Conservation (phyloP, 768 basidiomycete species). For the Sarcomyxa edulis region DNA sequence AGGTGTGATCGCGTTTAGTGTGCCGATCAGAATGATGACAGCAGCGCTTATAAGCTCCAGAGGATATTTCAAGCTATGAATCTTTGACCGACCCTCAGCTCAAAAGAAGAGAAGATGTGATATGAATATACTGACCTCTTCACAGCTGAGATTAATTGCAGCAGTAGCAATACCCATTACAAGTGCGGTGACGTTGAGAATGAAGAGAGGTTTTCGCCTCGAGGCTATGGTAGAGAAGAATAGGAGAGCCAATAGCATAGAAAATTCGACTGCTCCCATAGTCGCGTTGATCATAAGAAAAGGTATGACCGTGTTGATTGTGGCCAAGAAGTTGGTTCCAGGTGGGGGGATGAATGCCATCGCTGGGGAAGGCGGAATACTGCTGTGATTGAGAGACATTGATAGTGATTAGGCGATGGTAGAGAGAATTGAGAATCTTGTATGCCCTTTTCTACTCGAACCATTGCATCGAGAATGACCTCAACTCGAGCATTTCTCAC, state of each 20-base stretch:
- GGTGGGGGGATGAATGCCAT: no score
- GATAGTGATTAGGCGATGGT: no score
- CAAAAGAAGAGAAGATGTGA: not conserved
- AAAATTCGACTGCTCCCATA: no score
- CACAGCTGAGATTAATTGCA: conserved; percentile 9
- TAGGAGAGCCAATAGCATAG: conserved; percentile 14
- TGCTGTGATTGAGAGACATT: no score
- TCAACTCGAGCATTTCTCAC: no score
- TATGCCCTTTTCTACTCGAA: no score
- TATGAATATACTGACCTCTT: not conserved
- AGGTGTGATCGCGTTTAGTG: conserved; percentile 11
- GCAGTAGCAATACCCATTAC: conserved; percentile 13
- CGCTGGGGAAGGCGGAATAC: no score
- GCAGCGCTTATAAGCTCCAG: conserved; percentile 3
- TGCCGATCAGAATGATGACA: conserved; percentile 6
- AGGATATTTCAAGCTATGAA: conserved; percentile 2
- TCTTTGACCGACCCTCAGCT: not conserved
- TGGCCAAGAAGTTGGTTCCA: no score
- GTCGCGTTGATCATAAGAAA: no score
- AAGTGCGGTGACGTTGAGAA: conserved; percentile 15
- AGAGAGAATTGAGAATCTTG: no score
- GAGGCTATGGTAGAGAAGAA: conserved; percentile 14
- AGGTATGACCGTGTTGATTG: no score
- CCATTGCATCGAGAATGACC: no score
- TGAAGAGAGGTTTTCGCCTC: conserved; percentile 15